A percentile compares a stretch with the other conserved stretches of the same genome.
phyloP scores from a whole-genome alignment of 2,329 filamentous ascomycete species.

The Fusarium domesticum region DNA sequence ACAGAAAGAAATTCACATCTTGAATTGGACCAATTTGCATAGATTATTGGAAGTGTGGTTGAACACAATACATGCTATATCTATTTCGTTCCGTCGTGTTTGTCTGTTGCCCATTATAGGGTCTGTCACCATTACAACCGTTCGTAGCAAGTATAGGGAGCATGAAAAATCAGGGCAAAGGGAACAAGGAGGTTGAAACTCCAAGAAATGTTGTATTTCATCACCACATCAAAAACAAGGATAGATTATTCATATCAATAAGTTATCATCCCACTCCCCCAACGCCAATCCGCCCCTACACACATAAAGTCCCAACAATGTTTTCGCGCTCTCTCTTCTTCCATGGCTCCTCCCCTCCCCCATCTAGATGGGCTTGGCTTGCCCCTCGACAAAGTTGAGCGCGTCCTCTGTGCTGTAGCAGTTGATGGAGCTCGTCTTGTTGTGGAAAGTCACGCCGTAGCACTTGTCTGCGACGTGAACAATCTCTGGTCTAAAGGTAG shows the following conservation, averaged over 20 bases:
- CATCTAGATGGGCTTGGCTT: constrained; percentile 42
- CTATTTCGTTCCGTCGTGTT: no score
- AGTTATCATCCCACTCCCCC: neutral
- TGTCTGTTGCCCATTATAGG: no score
- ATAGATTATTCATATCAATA: neutral
- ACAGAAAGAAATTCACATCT: constrained; percentile 22
- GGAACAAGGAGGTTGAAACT: neutral
- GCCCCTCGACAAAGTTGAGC: constrained; percentile 89
- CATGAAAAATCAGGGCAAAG: neutral
- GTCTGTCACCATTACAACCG: neutral
- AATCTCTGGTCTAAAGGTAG: constrained; percentile 96
- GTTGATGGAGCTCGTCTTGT: constrained; percentile 92
- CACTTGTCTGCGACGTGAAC: constrained; percentile 93
- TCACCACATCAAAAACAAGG: neutral
- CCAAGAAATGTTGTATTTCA: neutral
- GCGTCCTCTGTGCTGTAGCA: constrained; percentile 85
- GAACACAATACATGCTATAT: no score
- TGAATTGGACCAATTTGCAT: no score
- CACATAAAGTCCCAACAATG: neutral
- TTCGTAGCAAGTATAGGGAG: neutral
- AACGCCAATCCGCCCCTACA: neutral
- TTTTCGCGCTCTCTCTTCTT: neutral
- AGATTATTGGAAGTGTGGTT: no score
- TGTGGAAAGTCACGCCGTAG: constrained; percentile 90
- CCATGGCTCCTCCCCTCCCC: neutral